Conservation (phyloP, 768 basidiomycete species). For the Mycena vulgaris region DNA sequence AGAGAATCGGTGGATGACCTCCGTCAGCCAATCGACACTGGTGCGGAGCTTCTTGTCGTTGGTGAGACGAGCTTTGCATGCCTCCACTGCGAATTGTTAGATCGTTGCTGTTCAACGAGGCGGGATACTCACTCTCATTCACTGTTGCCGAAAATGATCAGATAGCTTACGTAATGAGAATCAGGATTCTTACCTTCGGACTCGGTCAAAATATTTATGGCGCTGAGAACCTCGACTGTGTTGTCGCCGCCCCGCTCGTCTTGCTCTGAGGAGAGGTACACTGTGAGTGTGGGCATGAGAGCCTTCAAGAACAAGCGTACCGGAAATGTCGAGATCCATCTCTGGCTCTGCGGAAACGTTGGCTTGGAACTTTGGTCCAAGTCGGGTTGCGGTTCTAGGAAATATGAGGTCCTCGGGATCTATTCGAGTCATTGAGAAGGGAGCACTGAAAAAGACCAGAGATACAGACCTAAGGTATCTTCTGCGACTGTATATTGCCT, state of each 20-base stretch:
- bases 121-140: slow-evolving; percentile 65
- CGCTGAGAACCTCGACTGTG: slow-evolving; percentile 81
- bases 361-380: slow-evolving; percentile 90
- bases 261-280: slow-evolving; percentile 56
- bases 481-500: slow-evolving; percentile 93
- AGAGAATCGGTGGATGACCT: slow-evolving; percentile 80
- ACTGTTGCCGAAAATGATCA: slow-evolving; percentile 55
- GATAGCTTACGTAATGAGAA: slow-evolving; percentile 36
- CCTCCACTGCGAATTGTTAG: slow-evolving; percentile 68
- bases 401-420: slow-evolving; percentile 98
- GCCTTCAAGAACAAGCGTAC: slow-evolving; percentile 43
- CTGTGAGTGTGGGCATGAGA: slow-evolving; percentile 31
- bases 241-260: slow-evolving; percentile 79
- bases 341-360: slow-evolving; percentile 66
- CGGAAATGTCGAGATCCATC: slow-evolving; percentile 50
- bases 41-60: slow-evolving; percentile 65
- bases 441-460: slow-evolving; percentile 31
- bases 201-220: slow-evolving; percentile 74
- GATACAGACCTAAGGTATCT: slow-evolving; percentile 84
- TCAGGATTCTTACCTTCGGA: slow-evolving; percentile 71
- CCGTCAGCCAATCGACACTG: slow-evolving; percentile 88
- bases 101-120: slow-evolving; percentile 4
- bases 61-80: slow-evolving; percentile 71
- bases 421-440: slow-evolving; percentile 54
- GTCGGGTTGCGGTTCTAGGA: slow-evolving; percentile 92